Base-by-base conservation (phyloP, 2,329 filamentous ascomycete species). In the Phyllosticta paracitricarpa region DNA sequence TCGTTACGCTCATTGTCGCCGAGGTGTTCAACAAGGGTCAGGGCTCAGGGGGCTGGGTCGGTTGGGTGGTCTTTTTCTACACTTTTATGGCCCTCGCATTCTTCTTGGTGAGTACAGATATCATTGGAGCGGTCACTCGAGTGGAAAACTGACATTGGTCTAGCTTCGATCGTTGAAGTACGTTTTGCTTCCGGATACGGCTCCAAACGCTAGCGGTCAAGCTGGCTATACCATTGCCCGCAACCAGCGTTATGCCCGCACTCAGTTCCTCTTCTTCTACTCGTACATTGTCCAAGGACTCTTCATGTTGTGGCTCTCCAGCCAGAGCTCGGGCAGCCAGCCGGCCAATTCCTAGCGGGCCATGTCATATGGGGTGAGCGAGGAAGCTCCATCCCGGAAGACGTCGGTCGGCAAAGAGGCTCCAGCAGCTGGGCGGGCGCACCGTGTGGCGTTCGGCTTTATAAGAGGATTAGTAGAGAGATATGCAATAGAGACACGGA, bases 81-180 rank as follows among this genome's bases (percentile, higher is more conserved):
- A 94, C 91, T 0, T 99, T 94, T 74, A 78, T 91, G 63, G 93
- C 94, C 17, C 97, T 97, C 75, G 93, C 93, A 0, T 89, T 99
- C 67, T 99, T 99, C 74, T 71, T 99, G 78, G 91, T 96, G 81
- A 72, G 86, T 77, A 14, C 14, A 3, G 12, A 30, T 22, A 22
- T 52, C 12, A 30, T 30, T 30, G 6, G 9, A 7, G 28, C 26
- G 7, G 25, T 53, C 33, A 12, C 28, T 19, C 19, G 59, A 35
- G 40, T 35, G 22, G 52, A 24, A 40, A 17, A 58, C 61, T 60
- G 19, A 56, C 62, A 60, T 35, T 58, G 60, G 40, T 56, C 2
- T 61, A 96, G 91, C 88, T 99, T 72, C 89, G 94, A 63, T 97
- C 93, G 17, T 77, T 99, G 64, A 92, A 96, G 78, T 99, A 99